Evolutionary conservation across 176 grass and related monocot species (phyloP).

Genomic region (Lolium perenne): DNA sequence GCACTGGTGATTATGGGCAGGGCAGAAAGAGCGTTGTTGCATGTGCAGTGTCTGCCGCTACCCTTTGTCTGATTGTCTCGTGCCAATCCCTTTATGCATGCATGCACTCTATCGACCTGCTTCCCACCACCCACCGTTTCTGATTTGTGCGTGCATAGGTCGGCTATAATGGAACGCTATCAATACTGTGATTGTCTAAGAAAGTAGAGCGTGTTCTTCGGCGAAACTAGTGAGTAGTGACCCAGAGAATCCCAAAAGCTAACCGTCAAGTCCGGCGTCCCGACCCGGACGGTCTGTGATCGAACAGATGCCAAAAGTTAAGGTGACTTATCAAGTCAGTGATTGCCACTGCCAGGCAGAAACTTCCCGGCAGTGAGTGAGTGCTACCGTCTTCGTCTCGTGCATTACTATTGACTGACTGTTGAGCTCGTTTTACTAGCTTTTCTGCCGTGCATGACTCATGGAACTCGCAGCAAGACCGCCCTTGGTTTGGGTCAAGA

Average conservation of each 20-base stretch:
- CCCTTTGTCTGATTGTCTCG: constrained; percentile 4
- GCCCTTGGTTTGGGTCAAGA: background rate
- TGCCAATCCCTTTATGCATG: background rate
- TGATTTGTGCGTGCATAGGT: background rate
- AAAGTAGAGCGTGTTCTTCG: background rate
- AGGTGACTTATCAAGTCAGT: background rate
- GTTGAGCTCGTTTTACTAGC: background rate
- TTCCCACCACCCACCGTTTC: background rate
- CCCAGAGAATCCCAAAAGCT: constrained; percentile 40
- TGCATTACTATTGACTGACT: constrained; percentile 26
- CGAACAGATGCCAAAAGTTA: background rate
- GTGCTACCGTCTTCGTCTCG: background rate
- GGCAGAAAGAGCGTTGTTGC: constrained; percentile 35
- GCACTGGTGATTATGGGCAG: constrained; percentile 26
- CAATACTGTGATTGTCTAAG: background rate
- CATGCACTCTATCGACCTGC: constrained; percentile 31
- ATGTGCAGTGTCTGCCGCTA: constrained; percentile 44
- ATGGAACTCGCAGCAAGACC: background rate
- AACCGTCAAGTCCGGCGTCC: background rate
- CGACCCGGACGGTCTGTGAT: background rate
- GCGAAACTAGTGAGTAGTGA: background rate
- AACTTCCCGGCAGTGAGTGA: constrained; percentile 21
- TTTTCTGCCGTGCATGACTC: background rate
- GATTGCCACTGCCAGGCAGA: background rate
- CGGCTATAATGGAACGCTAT: background rate